Evolutionary conservation across 1,284 basidiomycete genomes (phyloP), one percentile per base, ranked within the genome.

Genomic region (Ganoderma sp.): DNA sequence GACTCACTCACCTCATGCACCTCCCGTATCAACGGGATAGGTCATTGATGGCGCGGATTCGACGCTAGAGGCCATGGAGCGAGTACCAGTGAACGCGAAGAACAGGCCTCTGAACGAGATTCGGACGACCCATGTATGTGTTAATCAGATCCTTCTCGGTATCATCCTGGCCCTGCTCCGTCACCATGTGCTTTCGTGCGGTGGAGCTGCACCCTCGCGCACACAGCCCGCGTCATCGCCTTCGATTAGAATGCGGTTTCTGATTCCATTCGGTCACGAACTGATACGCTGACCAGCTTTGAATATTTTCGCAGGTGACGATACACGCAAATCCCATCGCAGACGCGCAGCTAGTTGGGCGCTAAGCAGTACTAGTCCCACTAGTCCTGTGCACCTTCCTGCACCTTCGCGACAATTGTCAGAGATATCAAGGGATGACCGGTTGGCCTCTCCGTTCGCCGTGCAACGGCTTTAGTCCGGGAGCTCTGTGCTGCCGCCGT

Each of bases 321-420:
- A 93, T 99, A 42, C 97, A 99, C 78, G 93, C 97, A 42, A 99
- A 99, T 79, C 97, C 97, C 10, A 88, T 96, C 68, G 95, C 95
- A 34, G 91, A 95, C 74, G 87, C 89, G 12, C 78, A 83, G 68
- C 78, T 92, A 28, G 75, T 67, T 0, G 74, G 71, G n/a, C 74
- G 75, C 48, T 77, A 65, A 73, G 41, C 42, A 14, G 15, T n/a
- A 32, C 57, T 39, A 39, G 37, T 8, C 37, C 32, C 32, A 32
- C 32, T 32, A 32, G 32, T 32, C 7, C 7, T 48, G n/a, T n/a
- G 32, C n/a, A 43, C 50, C 25, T n/a, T 28, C 25, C 15, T n/a
- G 32, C n/a, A 43, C 50, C 25, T n/a, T 28, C 25, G 19, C 14
- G n/a, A 28, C 25, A 14, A 12, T 42, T 60, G 15, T 25, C n/a